A percentile compares a stretch with the other conserved stretches of the same genome.
Evolutionary conservation across 2,329 filamentous ascomycete genomes (phyloP).

Genomic region (Venturia effusa): DNA sequence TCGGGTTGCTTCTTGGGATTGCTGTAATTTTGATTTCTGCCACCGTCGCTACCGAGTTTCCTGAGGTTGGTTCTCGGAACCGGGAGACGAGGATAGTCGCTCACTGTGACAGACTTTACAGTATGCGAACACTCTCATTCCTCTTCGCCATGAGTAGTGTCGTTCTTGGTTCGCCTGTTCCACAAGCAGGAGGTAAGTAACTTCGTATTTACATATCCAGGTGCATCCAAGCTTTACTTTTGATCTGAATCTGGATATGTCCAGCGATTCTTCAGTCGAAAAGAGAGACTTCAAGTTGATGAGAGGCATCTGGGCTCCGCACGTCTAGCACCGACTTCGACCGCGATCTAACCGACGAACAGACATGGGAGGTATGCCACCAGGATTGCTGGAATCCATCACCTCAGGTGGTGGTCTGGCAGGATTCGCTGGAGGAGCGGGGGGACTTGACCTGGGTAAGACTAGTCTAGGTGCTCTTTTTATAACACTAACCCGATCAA

Average conservation of each 20-base stretch:
- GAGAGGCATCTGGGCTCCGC: too few relatives aligned
- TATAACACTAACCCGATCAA: neutral
- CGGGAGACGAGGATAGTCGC: neutral
- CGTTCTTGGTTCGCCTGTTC: neutral
- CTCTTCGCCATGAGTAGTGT: neutral
- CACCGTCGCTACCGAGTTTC: neutral
- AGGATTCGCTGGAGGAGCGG: too few relatives aligned
- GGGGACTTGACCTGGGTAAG: neutral
- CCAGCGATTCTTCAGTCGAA: too few relatives aligned
- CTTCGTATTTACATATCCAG: too few relatives aligned
- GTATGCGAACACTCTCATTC: neutral
- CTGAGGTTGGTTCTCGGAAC: too few relatives aligned
- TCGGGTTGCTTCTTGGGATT: too few relatives aligned
- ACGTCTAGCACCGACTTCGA: too few relatives aligned
- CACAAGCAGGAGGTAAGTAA: constrained; percentile 1
- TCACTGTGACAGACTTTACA: neutral
- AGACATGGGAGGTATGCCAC: neutral
- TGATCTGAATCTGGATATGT: neutral
- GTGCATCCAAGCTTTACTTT: neutral
- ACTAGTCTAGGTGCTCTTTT: neutral
- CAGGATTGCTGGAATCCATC: neutral
- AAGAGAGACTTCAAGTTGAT: too few relatives aligned
- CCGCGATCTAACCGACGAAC: too few relatives aligned
- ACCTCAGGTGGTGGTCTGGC: neutral
- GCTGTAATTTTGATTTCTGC: neutral